Evolutionary conservation across 148 eudicot genomes (phyloP).

Genomic region (Camellia granthamiana): DNA sequence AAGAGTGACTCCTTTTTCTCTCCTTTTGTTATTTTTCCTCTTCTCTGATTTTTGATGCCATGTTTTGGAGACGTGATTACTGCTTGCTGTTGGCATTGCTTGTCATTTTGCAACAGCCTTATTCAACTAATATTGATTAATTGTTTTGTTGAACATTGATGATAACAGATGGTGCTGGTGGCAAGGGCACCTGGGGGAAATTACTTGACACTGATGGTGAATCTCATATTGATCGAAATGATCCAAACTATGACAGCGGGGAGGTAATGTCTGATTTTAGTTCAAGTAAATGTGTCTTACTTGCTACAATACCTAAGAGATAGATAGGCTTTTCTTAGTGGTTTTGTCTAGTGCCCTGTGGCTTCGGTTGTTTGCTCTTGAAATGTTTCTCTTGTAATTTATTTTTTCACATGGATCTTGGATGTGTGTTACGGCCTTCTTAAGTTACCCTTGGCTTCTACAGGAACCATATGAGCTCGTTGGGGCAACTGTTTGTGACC

Average conservation of each 20-base stretch:
- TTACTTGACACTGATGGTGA: constrained; percentile 83
- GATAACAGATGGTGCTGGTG: constrained; percentile 86
- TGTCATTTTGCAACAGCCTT: background rate
- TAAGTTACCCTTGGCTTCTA: constrained; percentile 1
- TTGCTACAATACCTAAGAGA: background rate
- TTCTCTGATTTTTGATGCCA: background rate
- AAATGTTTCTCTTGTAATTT: background rate
- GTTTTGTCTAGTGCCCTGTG: background rate
- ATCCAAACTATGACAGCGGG: constrained; percentile 93
- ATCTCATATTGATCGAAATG: constrained; percentile 71
- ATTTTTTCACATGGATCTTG: background rate
- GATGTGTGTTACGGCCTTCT: background rate
- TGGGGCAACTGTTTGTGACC: constrained; percentile 69
- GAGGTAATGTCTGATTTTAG: constrained; percentile 54
- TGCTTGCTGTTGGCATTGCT: background rate
- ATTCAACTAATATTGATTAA: background rate
- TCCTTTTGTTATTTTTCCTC: background rate
- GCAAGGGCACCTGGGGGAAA: constrained; percentile 98
- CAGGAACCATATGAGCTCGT: constrained; percentile 96
- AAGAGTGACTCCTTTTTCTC: background rate
- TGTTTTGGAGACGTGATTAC: background rate
- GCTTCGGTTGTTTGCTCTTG: background rate
- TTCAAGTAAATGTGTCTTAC: background rate
- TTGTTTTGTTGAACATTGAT: constrained; percentile 4
- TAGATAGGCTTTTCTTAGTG: background rate